Base-by-base conservation (phyloP, 2,329 filamentous ascomycete species). In the Raffaelea arxii region DNA sequence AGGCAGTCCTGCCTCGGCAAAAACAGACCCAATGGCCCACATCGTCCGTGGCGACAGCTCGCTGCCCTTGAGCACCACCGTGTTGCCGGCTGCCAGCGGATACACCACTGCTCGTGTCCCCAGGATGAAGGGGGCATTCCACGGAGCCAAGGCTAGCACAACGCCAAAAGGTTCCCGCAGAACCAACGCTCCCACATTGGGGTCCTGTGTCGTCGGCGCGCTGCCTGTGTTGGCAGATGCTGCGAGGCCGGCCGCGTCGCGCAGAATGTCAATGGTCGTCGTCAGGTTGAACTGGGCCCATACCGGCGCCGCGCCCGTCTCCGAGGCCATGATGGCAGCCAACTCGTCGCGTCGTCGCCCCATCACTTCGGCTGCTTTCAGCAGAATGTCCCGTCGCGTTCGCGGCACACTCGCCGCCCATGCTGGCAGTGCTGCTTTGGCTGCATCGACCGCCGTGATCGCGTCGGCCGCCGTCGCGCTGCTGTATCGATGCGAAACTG, bases 121-220 rank as follows among this genome's bases (percentile, higher is more conserved):
- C 16, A 81, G 66, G 49, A 79, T 72, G 52, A 74, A 71, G 3
- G 75, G 69, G 4, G 76, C 72, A 53, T 82, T 79, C 87, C 88
- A 94, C 11, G 88, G 86, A 4, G 84, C 85, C 60, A 94, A 87
- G 4, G 78, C 81, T 25, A 92, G 66, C n/a, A 91, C 74, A 6
- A 92, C 86, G 2, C 88, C 88, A 56, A 78, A 87, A 0, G 88
- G 86, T 63, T 91, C 84, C 58, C 80, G 82, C 53, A 82, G 65
- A 7, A 94, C 66, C 53, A 92, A 68, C 0, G 80, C 85, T 12
- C 30, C 43, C 12, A 39, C 22, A 5, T n/a, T 9, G 9, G 48
- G 45, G 18, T 36, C 23, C 19, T 46, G 22, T 6, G 45, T 48
- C 23, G 25, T n/a, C 16, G 45, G 45, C 18, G 42, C 48, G 4